Evolutionary conservation across 1,284 basidiomycete species (phyloP), one percentile per base, ranked within the genome.

Genomic region (Ceratobasidium sp.): DNA sequence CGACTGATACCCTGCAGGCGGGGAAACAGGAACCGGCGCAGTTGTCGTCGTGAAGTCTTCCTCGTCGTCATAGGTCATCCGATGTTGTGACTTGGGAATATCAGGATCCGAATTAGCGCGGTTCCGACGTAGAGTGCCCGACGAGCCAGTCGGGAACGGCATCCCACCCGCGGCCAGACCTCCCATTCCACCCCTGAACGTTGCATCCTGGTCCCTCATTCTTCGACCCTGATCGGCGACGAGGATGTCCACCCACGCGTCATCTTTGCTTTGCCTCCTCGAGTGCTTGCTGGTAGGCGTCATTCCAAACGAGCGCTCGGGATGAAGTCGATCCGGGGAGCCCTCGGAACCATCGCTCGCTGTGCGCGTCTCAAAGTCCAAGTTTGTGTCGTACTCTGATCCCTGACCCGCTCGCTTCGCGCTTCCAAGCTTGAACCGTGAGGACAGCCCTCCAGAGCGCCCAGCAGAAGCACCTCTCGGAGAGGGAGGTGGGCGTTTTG

Each of bases 181-280:
- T 38, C 54, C 14, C 52, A 8, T 9, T 30, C 72, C 49, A 69
- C 26, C 73, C 59, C 26, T 54, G 49, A 11, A 66, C 14, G 26
- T 66, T 7, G 80, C 84, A 69, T 91, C 89, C 79, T 92, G 90
- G 7, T 85, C 84, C 1, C 81, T 85, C 82, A 93, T 84, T 55
- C 89, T 80, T 50, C 89, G 81, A 23, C 81, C 82, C 73, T 87
- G 88, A 57, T 84, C 88, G 52, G 89, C 90, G 11, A 95, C 91
- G 5, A 95, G 83, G 54, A 95, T 95, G 81, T 95, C 94, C 75
- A 92, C 90, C 90, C 91, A 92, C 1, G 89, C 89, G 78, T 92
- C 91, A 73, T 88, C 86, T 75, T 74, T 78, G 52, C 63, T 47
- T 30, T 62, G 30, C 28, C 59, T 72, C 58, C 73, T 49, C 6